Base-by-base conservation (phyloP, 441 rosid species). In the Aleurites moluccanus region DNA sequence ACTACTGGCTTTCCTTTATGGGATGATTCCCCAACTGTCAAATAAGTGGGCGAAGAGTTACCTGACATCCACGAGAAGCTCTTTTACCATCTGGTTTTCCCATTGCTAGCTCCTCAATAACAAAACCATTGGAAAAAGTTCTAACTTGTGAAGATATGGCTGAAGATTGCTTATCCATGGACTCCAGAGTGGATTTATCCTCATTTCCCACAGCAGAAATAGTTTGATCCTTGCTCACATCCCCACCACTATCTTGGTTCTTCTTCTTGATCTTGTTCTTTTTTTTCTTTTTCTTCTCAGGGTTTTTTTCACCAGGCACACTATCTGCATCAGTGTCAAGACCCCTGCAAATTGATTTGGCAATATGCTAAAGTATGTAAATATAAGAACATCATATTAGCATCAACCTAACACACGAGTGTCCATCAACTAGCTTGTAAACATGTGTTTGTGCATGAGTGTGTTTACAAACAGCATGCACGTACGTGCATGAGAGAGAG, bases 61-160 rank as follows among this genome's bases (percentile, higher is more conserved):
- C 99, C 97, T 80, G 83, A 65, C 81, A 87, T 73, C 98, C 98
- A 68, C 89, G 93, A 69, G 86, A 79, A 76, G 99, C 99, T 79
- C 82, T 90, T 87, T 85, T 93, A 73, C 91, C 97, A 77, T 91
- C 88, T 21, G 99, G 98, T 82, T 85, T 89, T 76, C 99, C 96
- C 91, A 96, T 89, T 67, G 76, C 80, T 69, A 96, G 50, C 82
- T 93, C 97, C 85, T 96, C 92, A 56, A 96, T 86, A 66, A 89
- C 85, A 79, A 96, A 85, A 59, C 99, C 99, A 77, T 93, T 92
- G 4, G 94, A 77, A 74, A 85, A 91, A 67, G 90, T 88, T 80
- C 97, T 86, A 74, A 75, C 82, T 72, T 88, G 89, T 57, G 93
- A 88, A 69, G 95, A 72, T 76, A 89, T 91, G 74, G 75, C 73